A percentile compares a stretch with the other conserved stretches of the same genome.
phyloP scores from a whole-genome alignment of 2,329 filamentous ascomycete genomes.

The Penicillium sp. region DNA sequence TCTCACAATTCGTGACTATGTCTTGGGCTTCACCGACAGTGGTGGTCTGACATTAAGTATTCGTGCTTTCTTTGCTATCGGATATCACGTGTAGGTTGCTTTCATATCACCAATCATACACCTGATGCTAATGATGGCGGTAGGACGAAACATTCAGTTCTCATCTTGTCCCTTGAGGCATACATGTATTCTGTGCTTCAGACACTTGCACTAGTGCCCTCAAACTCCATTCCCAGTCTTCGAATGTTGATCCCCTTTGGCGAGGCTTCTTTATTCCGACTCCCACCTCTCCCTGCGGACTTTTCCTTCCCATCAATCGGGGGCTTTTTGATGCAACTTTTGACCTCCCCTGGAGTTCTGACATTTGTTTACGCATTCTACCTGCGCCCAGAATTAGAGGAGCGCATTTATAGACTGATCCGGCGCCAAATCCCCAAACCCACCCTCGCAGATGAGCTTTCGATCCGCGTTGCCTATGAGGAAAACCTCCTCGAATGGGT shows the following conservation, averaged over 20 bases:
- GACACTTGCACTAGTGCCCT: constrained; percentile 41
- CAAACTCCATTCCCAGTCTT: constrained; percentile 32
- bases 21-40: constrained; percentile 25
- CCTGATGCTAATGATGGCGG: constrained; percentile 10
- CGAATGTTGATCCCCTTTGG: constrained; percentile 40
- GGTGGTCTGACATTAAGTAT: constrained; percentile 26
- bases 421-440: constrained; percentile 45
- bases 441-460: constrained; percentile 41
- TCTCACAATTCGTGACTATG: constrained; percentile 27
- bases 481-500: constrained; percentile 47
- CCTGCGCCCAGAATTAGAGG: constrained; percentile 39
- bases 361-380: constrained; percentile 37
- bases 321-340: constrained; percentile 25
- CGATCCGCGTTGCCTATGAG: constrained; percentile 43
- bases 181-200: constrained; percentile 47
- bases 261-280: constrained; percentile 33
- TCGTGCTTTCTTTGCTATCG: constrained; percentile 27
- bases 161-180: constrained; percentile 41
- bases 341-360: constrained; percentile 38
- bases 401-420: constrained; percentile 41
- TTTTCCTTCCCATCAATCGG: constrained; percentile 29
- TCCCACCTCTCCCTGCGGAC: constrained; percentile 30
- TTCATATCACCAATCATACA: background rate
- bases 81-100: constrained; percentile 31
- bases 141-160: constrained; percentile 37